phyloP scores from a whole-genome alignment of 2,329 filamentous ascomycete genomes.

The Pseudocercospora pini-densiflorae region DNA sequence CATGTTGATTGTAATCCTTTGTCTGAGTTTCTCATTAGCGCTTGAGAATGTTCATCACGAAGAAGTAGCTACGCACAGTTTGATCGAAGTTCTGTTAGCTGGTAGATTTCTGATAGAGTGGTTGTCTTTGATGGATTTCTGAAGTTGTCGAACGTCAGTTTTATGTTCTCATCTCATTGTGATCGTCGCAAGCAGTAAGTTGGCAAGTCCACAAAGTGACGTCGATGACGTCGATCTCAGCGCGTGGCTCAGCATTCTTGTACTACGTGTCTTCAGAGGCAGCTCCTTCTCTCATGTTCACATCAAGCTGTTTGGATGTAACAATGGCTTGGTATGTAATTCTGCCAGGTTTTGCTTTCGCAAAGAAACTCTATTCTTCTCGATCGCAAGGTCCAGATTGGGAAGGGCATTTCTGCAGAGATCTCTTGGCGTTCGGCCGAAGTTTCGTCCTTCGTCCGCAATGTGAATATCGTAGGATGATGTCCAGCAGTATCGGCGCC shows the following conservation, averaged over 20 bases:
- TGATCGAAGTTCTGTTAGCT: slow-evolving; percentile 9
- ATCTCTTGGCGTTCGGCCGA: slow-evolving; percentile 1
- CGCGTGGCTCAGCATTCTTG: not conserved
- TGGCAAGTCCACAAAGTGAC: slow-evolving; percentile 1
- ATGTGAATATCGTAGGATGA: not conserved
- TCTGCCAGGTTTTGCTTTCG: slow-evolving; percentile 1
- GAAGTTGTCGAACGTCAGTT: not conserved
- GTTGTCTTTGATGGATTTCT: not conserved
- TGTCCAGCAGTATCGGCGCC: not conserved
- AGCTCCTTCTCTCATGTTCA: not conserved
- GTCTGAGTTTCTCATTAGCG: not conserved
- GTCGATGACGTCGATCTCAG: not conserved
- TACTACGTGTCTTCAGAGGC: not conserved
- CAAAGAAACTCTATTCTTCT: not conserved
- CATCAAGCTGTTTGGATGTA: not conserved
- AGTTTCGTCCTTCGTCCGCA: not conserved
- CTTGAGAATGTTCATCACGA: not conserved
- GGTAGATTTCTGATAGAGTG: not conserved
- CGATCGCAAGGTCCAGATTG: not conserved
- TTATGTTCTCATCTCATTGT: slow-evolving; percentile 1
- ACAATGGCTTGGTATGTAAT: not conserved
- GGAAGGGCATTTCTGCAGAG: not conserved
- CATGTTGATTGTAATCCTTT: slow-evolving; percentile 12
- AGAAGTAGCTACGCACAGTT: not conserved
- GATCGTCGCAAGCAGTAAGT: slow-evolving; percentile 6